Evolutionary conservation across 2,329 filamentous ascomycete genomes (phyloP).

Genomic region (Westerdykella aurantiaca): DNA sequence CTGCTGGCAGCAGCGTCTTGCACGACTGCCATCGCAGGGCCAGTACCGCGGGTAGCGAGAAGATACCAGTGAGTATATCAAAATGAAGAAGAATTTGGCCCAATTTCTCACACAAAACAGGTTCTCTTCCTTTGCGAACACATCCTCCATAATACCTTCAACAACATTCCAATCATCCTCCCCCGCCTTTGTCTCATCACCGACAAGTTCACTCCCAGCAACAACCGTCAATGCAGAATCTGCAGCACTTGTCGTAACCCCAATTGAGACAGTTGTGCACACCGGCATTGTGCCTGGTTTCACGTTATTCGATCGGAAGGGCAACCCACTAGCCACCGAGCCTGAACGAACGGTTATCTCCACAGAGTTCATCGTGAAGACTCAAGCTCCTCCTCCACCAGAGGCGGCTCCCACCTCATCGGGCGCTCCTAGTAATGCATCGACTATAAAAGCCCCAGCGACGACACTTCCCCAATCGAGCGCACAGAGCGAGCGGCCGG

Average conservation of each 20-base stretch:
- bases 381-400: constrained; percentile 10
- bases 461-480: no score
- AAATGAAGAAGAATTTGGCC: neutral
- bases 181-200: neutral
- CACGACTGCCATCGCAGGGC: constrained; percentile 25
- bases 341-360: constrained; percentile 23
- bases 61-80: constrained; percentile 23
- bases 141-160: constrained; percentile 10
- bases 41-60: constrained; percentile 25
- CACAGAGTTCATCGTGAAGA: constrained; percentile 25
- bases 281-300: constrained; percentile 23
- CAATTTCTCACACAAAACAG: constrained; percentile 15
- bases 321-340: constrained; percentile 28
- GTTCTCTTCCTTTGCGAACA: constrained; percentile 23
- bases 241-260: constrained; percentile 28
- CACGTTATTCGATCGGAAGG: constrained; percentile 29
- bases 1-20: constrained; percentile 37
- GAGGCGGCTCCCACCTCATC: constrained; percentile 10
- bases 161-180: neutral
- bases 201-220: constrained; percentile 6
- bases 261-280: constrained; percentile 25
- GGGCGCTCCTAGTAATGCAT: constrained; percentile 7
- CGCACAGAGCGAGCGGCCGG: neutral
- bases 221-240: constrained; percentile 24
- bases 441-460: neutral